Evolutionary conservation across 306 rosid species (phyloP), one percentile per base, ranked within the genome.

Genomic region (Vigna hirtella): DNA sequence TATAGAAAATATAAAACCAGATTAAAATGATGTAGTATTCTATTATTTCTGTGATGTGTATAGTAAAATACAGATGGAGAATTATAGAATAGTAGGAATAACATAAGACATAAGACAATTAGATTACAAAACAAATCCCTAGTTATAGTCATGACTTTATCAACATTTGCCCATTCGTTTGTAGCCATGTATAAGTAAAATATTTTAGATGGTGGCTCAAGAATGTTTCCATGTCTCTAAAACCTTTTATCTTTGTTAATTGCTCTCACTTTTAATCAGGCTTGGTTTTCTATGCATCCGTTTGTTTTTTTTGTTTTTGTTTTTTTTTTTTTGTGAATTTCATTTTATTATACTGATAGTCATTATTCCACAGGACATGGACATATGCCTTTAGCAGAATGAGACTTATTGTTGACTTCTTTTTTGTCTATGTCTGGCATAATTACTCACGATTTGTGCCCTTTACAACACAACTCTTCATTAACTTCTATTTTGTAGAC

Each of bases 401-500:
- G 65, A 32, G 76, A 70, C 30, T 63, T 26, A 53, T 77, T 77
- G 17, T 51, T 40, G 45, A 32, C 17, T 56, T 73, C 24, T 61
- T 49, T 72, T 11, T 66, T 4, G 34, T 30, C 1, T 49, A 26
- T 30, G 11, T 63, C 14, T 20, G 13, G 43, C 74, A 49, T 78
- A 73, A 59, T 20, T 51, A 73, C 14, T 28, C 20, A 56, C 36
- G 17, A 8, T 61, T 69, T 52, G 14, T 70, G 58, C 47, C 24
- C 30, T 62, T 22, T 65, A 74, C 65, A 6, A 5, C 53, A 17
- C 5, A 24, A 24, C 15, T 63, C 52, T 65, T 71, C 67, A 53
- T 79, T 73, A 72, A 74, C 85, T 79, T 87, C 63, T 82, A 58
- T 82, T 85, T 77, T 88, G 85, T 80, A 95, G 99, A 38, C 58